Base-by-base conservation (phyloP, 805 yeast genomes). In the Candida piceae region DNA sequence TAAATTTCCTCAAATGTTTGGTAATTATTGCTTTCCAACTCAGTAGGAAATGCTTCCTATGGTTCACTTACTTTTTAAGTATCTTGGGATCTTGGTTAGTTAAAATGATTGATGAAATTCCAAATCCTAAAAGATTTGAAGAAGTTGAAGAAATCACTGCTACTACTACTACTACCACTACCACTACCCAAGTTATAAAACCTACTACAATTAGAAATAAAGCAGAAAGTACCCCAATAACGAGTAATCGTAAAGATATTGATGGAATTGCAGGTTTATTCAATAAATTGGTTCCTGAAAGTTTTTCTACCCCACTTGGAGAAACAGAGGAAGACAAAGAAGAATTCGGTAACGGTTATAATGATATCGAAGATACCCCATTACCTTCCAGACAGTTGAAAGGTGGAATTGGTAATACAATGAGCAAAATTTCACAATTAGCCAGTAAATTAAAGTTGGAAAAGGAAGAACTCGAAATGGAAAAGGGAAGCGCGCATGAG, bases 1-100 rank as follows among this genome's bases (percentile, higher is more conserved):
- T 52, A n/a, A 49, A 46, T 11, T 53, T 58, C 22, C 10, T 55
- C 3, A 47, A 44, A 19, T 52, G 46, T 31, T 22, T 58, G 5
- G 30, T 44, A 3, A 23, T 48, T 4, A 39, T 58, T 2, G 11
- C 45, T 2, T 40, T 30, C 21, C 44, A 53, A 21, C 36, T 58
- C 4, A 44, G 48, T 1, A 52, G 39, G 15, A 57, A 55, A 32
- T 35, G 37, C 1, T 38, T 46, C 4, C 35, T 49, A 7, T 58
- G 63, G 63, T 11, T 47, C 3, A 13, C 57, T 1, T 54, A 44
- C 36, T 13, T 43, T 2, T 31, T 58, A 16, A 52, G 48, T 9
- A 15, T 38, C 8, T 17, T 48, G 1, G 49, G 42, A 7, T 19
- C 44, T 3, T 20, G 39, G 16, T 12, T 49, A 17, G 35, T 48